Evolutionary conservation across 805 yeast species (phyloP).

Genomic region (Candida railenensis): DNA sequence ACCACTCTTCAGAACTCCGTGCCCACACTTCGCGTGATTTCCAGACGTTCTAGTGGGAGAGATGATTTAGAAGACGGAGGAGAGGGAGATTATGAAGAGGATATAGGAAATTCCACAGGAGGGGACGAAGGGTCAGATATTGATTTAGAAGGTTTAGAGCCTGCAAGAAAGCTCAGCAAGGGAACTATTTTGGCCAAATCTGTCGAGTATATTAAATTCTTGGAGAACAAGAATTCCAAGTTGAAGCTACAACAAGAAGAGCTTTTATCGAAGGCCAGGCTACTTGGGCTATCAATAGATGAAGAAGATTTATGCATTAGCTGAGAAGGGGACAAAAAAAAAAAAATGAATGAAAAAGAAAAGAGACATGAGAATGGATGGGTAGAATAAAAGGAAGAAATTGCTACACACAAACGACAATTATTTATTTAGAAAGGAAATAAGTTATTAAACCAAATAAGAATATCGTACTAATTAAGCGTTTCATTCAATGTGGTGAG

Average conservation of each 20-base stretch:
- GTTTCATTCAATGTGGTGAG: no score
- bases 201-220: constrained; percentile 73
- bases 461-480: no score
- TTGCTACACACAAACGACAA: no score
- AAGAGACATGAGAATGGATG: not conserved
- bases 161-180: constrained; percentile 73
- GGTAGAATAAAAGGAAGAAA: not conserved
- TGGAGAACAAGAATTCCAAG: constrained; percentile 57
- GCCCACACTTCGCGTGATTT: constrained; percentile 35
- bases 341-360: not conserved
- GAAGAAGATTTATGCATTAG: constrained; percentile 1
- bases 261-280: constrained; percentile 35
- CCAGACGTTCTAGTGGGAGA: constrained; percentile 19
- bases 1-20: constrained; percentile 37
- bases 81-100: constrained; percentile 7
- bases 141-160: constrained; percentile 71
- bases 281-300: constrained; percentile 26
- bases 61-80: constrained; percentile 12
- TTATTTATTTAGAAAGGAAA: no score
- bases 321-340: not conserved
- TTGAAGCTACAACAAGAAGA: constrained; percentile 54
- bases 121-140: constrained; percentile 10
- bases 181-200: constrained; percentile 78
- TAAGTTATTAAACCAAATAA: no score
- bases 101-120: constrained; percentile 5